These are phyloP conservation scores for Martensiomyces pterosporus DNA, from an alignment of 192 early-diverging fungal species.

Conservation along the genomic window DNA sequence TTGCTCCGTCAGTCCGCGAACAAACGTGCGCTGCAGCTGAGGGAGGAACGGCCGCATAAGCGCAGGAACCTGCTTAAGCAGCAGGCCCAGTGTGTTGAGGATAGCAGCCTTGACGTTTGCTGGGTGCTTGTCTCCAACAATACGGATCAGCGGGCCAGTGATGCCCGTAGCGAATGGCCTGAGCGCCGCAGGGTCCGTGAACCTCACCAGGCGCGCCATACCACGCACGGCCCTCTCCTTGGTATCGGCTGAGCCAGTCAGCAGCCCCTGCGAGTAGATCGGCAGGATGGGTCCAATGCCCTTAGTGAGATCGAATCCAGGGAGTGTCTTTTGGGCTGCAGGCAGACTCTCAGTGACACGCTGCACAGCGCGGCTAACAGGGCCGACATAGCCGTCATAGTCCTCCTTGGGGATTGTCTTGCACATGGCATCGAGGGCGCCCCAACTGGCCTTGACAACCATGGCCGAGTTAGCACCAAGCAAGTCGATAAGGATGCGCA, in stretches of 20 bases:
- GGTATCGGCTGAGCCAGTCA: conserved; percentile 77
- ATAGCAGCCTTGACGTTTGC: conserved; percentile 92
- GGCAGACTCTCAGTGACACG: conserved; percentile 51
- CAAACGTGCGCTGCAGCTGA: conserved; percentile 96
- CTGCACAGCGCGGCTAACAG: conserved; percentile 63
- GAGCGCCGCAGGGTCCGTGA: conserved; percentile 60
- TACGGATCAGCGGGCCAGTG: conserved; percentile 95
- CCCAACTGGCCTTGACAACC: conserved; percentile 71
- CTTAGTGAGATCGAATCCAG: conserved; percentile 89
- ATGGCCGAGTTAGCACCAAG: conserved; percentile 56
- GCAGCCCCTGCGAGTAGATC: conserved; percentile 90
- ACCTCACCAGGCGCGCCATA: conserved; percentile 70
- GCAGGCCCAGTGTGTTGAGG: conserved; percentile 72
- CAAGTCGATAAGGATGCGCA: conserved; percentile 70
- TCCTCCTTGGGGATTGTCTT: conserved; percentile 87
- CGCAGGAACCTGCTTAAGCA: conserved; percentile 80
- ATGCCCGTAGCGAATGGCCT: conserved; percentile 91
- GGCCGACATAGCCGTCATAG: conserved; percentile 71
- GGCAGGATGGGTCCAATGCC: conserved; percentile 87
- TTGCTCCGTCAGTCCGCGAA: conserved; percentile 79
- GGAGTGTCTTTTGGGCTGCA: conserved; percentile 42
- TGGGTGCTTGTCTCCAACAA: conserved; percentile 92
- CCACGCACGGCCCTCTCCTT: conserved; percentile 84
- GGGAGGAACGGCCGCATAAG: conserved; percentile 96
- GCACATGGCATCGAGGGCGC: conserved; percentile 73